These are phyloP conservation scores for Colletotrichum sp. DNA, from an alignment of 2,329 filamentous ascomycete genomes.

Conservation along the genomic window DNA sequence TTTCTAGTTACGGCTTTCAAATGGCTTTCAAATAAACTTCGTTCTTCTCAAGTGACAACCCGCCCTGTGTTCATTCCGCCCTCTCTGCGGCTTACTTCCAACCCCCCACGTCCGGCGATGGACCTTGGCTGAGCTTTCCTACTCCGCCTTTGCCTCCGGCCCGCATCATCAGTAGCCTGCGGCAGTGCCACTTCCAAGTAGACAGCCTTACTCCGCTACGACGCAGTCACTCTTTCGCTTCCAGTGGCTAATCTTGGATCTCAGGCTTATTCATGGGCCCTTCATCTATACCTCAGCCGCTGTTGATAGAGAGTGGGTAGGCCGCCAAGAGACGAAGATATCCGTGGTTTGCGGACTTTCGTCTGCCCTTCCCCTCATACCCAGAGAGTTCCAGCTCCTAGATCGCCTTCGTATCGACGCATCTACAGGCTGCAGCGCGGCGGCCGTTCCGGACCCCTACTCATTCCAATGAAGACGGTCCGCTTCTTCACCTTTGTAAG, in stretches of 20 bases:
- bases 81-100: background rate
- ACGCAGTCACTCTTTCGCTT: background rate
- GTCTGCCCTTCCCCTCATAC: background rate
- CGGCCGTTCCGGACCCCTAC: background rate
- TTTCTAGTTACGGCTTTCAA: background rate
- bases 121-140: accelerated
- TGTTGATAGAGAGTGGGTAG: accelerated
- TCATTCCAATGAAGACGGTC: background rate
- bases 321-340: background rate
- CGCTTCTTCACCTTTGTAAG: accelerated
- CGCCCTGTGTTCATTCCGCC: no score
- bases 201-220: background rate
- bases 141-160: background rate
- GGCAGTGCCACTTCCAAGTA: background rate
- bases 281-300: background rate
- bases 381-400: accelerated
- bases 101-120: background rate
- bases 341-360: accelerated
- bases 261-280: background rate
- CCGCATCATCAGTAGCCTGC: background rate
- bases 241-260: background rate
- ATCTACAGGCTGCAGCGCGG: background rate
- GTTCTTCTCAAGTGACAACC: no score
- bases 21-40: background rate
- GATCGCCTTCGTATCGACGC: background rate